Evolutionary conservation across 2,329 filamentous ascomycete genomes (phyloP), one percentile per base, ranked within the genome.

Genomic region (Fusarium setosum): DNA sequence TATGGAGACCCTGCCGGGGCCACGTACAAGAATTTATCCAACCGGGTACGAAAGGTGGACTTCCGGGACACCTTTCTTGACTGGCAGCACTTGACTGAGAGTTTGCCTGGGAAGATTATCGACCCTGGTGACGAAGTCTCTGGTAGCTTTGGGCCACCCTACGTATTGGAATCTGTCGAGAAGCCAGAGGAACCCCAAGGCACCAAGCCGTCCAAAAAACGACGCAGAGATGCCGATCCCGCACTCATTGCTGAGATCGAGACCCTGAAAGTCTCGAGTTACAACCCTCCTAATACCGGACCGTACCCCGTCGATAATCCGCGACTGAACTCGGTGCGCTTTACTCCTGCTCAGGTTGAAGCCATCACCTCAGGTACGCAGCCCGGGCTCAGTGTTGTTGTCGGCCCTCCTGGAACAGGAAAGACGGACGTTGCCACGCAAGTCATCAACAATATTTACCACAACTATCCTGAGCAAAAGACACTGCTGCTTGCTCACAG

Each of bases 341-440:
- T 98, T 74, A 99, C 96, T 5, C 89, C 95, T 31, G 88, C 92
- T 34, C 96, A 98, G 78, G 87, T 97, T 24, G 92, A 98, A 76
- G 96, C 96, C 23, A 96, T 99, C 72, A 89, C 92, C 61, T 97
- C 95, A 37, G 96, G 96, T 18, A 94, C 93, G 7, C 96, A 99
- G 72, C 95, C 96, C 32, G 96, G 96, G 18, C 84, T 99, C 50
- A 97, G 95, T 1, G 88, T 99, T 45, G 91, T 99, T 69, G 93
- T 99, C 63, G 96, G 96, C 1, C 96, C 96, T 53, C 96, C 96
- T 8, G 96, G 96, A 54, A 99, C 96, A 7, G 96, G 96, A 64
- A 99, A 99, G 82, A 99, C 96, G n/a, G 96, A 99, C 78, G 96
- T 99, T 52, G 94, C 94, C 45, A 97, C 95, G 5, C 96, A 99